These are phyloP conservation scores for Vitis cinerea DNA, from an alignment of 164 flowering plant species.

Conservation along the genomic window DNA sequence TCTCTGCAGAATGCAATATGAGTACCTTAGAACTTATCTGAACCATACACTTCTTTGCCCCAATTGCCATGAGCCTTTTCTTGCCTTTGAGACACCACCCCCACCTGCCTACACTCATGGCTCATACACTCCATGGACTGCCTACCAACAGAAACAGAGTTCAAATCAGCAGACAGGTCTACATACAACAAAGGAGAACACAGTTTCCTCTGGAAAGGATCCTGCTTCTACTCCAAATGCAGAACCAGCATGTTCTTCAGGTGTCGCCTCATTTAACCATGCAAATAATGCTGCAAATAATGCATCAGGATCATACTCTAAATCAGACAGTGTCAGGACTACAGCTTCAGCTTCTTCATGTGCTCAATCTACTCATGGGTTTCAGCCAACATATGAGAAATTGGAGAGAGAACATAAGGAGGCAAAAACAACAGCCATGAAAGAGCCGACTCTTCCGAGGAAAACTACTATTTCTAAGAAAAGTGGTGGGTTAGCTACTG, in stretches of 20 bases:
- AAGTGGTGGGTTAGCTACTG: slow-evolving; percentile 7
- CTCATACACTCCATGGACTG: slow-evolving; percentile 10
- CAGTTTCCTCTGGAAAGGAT: not conserved
- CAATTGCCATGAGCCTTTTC: slow-evolving; percentile 28
- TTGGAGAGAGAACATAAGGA: slow-evolving; percentile 18
- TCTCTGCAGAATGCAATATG: slow-evolving; percentile 36
- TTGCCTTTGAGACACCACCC: slow-evolving; percentile 24
- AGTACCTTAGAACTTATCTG: slow-evolving; percentile 28
- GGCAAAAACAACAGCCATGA: not conserved
- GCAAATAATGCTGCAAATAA: not conserved
- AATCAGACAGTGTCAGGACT: not conserved
- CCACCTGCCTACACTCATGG: slow-evolving; percentile 9
- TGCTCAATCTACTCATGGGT: slow-evolving; percentile 13
- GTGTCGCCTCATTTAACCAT: not conserved
- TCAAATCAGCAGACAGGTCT: not conserved
- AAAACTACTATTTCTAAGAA: slow-evolving; percentile 7
- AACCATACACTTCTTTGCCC: slow-evolving; percentile 28
- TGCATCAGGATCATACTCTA: slow-evolving; percentile 2
- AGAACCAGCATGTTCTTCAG: slow-evolving; percentile 5
- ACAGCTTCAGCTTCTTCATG: slow-evolving; percentile 2
- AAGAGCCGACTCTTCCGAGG: not conserved
- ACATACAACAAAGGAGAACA: not conserved
- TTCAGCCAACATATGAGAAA: not conserved
- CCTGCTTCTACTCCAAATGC: slow-evolving; percentile 10
- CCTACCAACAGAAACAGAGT: slow-evolving; percentile 10